A percentile compares a stretch with the other conserved stretches of the same genome.
phyloP scores from a whole-genome alignment of 805 yeast species.

The Saccharomycopsis vini region DNA sequence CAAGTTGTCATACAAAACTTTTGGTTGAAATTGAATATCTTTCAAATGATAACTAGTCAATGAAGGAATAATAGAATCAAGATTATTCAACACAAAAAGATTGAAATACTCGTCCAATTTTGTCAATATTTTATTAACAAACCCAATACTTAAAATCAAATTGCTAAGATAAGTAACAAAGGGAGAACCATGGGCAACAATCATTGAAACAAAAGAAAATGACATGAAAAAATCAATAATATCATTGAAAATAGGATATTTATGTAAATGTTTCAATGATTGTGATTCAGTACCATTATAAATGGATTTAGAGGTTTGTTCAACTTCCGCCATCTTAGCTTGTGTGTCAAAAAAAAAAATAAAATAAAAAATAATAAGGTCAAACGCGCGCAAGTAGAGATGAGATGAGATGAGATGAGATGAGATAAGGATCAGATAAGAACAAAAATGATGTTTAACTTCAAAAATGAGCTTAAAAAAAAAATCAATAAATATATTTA shows the following conservation, averaged over 20 bases:
- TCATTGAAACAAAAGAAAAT: conserved; percentile 19
- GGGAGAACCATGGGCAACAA: conserved; percentile 20
- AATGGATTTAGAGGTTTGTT: too few relatives aligned
- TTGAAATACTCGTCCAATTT: conserved; percentile 23
- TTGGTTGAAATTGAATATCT: conserved; percentile 14
- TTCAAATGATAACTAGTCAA: conserved; percentile 22
- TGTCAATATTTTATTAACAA: conserved; percentile 20
- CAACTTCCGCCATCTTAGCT: too few relatives aligned
- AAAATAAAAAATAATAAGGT: too few relatives aligned
- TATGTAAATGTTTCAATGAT: conserved; percentile 23
- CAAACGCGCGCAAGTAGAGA: too few relatives aligned
- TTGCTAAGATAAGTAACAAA: conserved; percentile 13
- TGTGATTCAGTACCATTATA: too few relatives aligned
- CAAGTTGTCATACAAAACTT: conserved; percentile 1
- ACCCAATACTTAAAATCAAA: conserved; percentile 20
- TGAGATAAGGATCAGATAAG: too few relatives aligned
- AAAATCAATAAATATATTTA: too few relatives aligned
- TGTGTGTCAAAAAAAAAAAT: too few relatives aligned
- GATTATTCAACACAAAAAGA: conserved; percentile 20
- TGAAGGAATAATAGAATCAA: conserved; percentile 27
- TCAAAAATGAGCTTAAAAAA: too few relatives aligned
- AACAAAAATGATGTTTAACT: too few relatives aligned
- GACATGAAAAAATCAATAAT: conserved; percentile 17
- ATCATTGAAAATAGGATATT: conserved; percentile 27
- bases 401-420: too few relatives aligned